Base-by-base conservation (phyloP, 2,329 filamentous ascomycete species). In the Teratosphaeria epicoccoides region DNA sequence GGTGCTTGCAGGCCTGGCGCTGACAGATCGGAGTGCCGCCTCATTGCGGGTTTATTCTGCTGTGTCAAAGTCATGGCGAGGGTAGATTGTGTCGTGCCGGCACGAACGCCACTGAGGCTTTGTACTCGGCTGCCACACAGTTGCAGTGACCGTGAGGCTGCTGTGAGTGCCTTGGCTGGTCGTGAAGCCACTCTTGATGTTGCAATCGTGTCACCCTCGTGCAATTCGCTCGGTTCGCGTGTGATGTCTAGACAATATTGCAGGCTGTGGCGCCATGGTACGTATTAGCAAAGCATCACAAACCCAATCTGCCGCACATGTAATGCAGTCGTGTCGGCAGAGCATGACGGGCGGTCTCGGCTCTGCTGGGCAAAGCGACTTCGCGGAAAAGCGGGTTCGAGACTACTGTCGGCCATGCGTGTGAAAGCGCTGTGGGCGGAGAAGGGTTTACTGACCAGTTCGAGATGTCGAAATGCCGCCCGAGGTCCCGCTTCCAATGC, bases 1-100 rank as follows among this genome's bases (percentile, higher is more conserved):
- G 52, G 53, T 37, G 51, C 50, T 20, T 40, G 33, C 14, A 40
- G 33, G n/a, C 33, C 33, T 17, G 33, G 33, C 10, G 33, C 33
- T 20, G 33, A 17, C 33, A 40, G n/a, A 20, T 40, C 33, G 6
- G 33, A 40, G 33, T 40, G 33, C 20, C 33, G 33, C 33, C 33
- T 14, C 33, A 17, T 17, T 17, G n/a, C n/a, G 14, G 33, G 33
- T 17, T 20, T 40, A 5, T 40, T n/a, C 9, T 17, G 4, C 33
- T 20, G 14, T 40, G 33, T 40, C n/a, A 17, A 40, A 7, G 14
- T 17, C 33, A 40, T 40, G 6, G n/a, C 10, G 6, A 17, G 17
- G 14, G 33, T 20, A 9, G 33, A n/a, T 6, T 17, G 33, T 40
- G n/a, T 40, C n/a, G n/a, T n/a, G n/a, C n/a, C n/a, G n/a, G n/a